Evolutionary conservation across 768 basidiomycete genomes (phyloP), one percentile per base, ranked within the genome.

Genomic region (Rhodotorula diobovata): DNA sequence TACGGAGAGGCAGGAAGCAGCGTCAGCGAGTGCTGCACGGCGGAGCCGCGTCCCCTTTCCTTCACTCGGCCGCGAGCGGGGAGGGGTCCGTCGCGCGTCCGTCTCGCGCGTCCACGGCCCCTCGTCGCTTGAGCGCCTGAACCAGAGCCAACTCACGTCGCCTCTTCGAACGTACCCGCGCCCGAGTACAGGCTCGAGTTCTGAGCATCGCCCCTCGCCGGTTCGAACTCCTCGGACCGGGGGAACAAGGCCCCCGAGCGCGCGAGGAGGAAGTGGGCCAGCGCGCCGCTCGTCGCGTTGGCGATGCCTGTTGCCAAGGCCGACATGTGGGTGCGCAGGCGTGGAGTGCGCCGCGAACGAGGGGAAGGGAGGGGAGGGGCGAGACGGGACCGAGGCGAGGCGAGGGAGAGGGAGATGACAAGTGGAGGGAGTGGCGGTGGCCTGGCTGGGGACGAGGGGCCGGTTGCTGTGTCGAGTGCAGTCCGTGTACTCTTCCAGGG

Each of bases 121-220:
- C n/a, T n/a, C n/a, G n/a, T n/a, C n/a, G n/a, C n/a, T n/a, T n/a
- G n/a, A n/a, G n/a, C n/a, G n/a, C n/a, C 12, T 23, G 11, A 32
- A 35, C 12, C 15, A 25, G 39, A 53, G 21, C 8, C 0, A 30
- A 58, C 71, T 23, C 20, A 73, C 71, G 63, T 66, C 14, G 71
- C 71, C 39, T 73, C 71, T 41, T 66, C 67, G 7, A 68, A 32
- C 15, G 51, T 58, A 20, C 71, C 71, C 21, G 67, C 63, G 15
- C 71, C 71, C 16, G 54, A 25, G 41, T 73, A 73, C 34, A 66
- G 45, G 28, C 54, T 51, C 32, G 57, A 57, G 39, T 68, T 57
- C 34, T 54, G 32, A 4, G 71, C 63, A 48, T 73, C 71, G 14
- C 51, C 46, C 4, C 55, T 62, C 12, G 70, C 70, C 1, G 61